Evolutionary conservation across 257 asterid genomes (phyloP).

Genomic region (Galeopsis tetrahit): DNA sequence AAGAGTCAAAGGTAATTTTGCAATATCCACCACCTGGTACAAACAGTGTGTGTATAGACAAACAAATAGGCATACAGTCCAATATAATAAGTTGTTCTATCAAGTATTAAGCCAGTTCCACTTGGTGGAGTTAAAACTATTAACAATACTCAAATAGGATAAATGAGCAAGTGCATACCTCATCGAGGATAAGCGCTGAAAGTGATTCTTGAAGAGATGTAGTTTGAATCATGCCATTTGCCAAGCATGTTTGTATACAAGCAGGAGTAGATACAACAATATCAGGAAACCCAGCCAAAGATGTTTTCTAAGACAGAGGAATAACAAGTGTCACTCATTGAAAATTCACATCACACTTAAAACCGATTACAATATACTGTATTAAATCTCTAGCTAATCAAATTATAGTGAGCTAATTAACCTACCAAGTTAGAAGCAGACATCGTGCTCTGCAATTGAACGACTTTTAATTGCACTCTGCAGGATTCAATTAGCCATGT

Average conservation of each 20-base stretch:
- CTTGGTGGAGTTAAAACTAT: not conserved
- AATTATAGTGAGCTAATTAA: conserved; percentile 25
- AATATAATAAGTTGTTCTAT: not conserved
- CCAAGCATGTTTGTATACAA: conserved; percentile 71
- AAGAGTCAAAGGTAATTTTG: not conserved
- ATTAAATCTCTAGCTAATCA: not conserved
- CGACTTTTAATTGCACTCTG: conserved; percentile 74
- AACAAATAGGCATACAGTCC: not conserved
- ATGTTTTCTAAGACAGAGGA: conserved; percentile 55
- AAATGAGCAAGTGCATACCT: conserved; percentile 53
- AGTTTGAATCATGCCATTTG: conserved; percentile 58
- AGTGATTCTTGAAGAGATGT: conserved; percentile 82
- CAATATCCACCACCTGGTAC: not conserved
- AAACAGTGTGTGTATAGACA: not conserved
- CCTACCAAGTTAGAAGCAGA: conserved; percentile 78
- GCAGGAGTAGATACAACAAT: conserved; percentile 90
- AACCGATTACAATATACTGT: not conserved
- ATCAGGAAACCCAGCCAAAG: conserved; percentile 81
- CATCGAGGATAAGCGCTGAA: conserved; percentile 84
- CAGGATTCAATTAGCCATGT: conserved; percentile 73
- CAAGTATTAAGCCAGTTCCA: not conserved
- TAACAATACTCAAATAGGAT: conserved; percentile 3
- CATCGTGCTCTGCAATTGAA: conserved; percentile 77
- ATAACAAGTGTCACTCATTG: not conserved
- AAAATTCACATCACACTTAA: not conserved